Percentiles rank a stretch among this genome's conserved stretches.
Evolutionary conservation across 1,139 yeast species (phyloP).

Genomic region (Debaryomyces subglobosus): DNA sequence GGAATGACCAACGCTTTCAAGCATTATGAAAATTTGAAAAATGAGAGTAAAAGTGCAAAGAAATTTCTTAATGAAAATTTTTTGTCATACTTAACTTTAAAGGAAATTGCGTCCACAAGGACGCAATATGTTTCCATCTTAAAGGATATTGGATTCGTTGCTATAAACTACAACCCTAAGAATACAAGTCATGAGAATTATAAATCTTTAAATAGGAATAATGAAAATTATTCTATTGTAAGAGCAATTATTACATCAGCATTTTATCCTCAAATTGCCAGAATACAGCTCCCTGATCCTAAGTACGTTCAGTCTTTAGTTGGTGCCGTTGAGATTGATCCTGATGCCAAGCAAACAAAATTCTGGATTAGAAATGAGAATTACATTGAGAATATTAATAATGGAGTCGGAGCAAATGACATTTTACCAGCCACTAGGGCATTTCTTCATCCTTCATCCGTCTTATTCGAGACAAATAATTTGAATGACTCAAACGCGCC

Average conservation of each 20-base stretch:
- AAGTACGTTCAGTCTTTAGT: constrained; percentile 68
- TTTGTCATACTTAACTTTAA: constrained; percentile 65
- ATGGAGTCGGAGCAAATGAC: constrained; percentile 15
- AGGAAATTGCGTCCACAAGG: constrained; percentile 72
- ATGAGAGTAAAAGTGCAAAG: constrained; percentile 30
- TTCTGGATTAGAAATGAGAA: constrained; percentile 71
- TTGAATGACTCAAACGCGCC: constrained; percentile 22
- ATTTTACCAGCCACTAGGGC: constrained; percentile 64
- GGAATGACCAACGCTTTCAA: constrained; percentile 62
- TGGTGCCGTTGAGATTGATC: constrained; percentile 84
- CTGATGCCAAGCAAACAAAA: constrained; percentile 74
- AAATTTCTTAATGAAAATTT: constrained; percentile 62
- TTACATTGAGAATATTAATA: constrained; percentile 24
- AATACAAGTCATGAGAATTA: constrained; percentile 16
- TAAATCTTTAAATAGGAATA: constrained; percentile 48
- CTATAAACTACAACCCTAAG: constrained; percentile 43
- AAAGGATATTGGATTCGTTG: constrained; percentile 76
- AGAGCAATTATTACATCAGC: constrained; percentile 78
- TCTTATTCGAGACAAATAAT: constrained; percentile 50
- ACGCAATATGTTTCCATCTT: constrained; percentile 68
- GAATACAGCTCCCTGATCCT: constrained; percentile 81
- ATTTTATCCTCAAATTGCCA: constrained; percentile 78
- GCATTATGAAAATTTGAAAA: constrained; percentile 45
- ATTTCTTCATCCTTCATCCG: constrained; percentile 83
- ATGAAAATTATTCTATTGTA: constrained; percentile 51